phyloP scores from a whole-genome alignment of 768 basidiomycete species.

The Lentinula boryana region DNA sequence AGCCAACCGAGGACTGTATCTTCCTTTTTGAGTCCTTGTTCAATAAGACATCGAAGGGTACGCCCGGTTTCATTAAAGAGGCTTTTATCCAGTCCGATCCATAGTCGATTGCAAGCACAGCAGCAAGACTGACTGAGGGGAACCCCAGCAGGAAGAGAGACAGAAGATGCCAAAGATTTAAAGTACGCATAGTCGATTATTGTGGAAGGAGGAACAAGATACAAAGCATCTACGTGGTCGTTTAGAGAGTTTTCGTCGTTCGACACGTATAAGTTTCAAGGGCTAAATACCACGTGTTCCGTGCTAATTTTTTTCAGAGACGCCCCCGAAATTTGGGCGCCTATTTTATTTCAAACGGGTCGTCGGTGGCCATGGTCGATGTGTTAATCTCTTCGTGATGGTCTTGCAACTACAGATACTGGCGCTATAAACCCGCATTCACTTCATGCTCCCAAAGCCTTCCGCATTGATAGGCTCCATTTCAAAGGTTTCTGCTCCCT shows the following conservation, averaged over 20 bases:
- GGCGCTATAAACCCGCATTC: background rate
- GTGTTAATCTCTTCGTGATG: background rate
- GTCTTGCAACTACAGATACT: background rate
- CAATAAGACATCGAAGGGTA: slow-evolving; percentile 92
- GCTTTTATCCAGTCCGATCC: slow-evolving; percentile 98
- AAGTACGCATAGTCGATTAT: slow-evolving; percentile 29
- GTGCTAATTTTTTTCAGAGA: background rate
- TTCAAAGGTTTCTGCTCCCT: background rate
- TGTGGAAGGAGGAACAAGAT: background rate
- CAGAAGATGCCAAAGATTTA: slow-evolving; percentile 30
- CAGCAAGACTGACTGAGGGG: slow-evolving; percentile 48
- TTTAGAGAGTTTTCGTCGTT: background rate
- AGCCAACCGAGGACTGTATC: slow-evolving; percentile 83
- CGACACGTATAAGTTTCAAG: background rate
- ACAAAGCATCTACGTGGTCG: slow-evolving; percentile 6
- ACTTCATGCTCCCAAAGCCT: background rate
- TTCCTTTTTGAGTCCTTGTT: slow-evolving; percentile 98
- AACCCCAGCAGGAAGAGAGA: slow-evolving; percentile 30
- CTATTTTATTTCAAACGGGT: background rate
- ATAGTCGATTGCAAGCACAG: slow-evolving; percentile 96
- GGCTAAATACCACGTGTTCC: background rate
- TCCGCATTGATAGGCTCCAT: background rate
- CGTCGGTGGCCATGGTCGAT: too few species aligned
- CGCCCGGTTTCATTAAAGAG: slow-evolving; percentile 88
- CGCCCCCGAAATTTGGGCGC: background rate